Evolutionary conservation across 371 early-diverging fungal species (phyloP), one percentile per base, ranked within the genome.

Genomic region (Mucor saturninus): DNA sequence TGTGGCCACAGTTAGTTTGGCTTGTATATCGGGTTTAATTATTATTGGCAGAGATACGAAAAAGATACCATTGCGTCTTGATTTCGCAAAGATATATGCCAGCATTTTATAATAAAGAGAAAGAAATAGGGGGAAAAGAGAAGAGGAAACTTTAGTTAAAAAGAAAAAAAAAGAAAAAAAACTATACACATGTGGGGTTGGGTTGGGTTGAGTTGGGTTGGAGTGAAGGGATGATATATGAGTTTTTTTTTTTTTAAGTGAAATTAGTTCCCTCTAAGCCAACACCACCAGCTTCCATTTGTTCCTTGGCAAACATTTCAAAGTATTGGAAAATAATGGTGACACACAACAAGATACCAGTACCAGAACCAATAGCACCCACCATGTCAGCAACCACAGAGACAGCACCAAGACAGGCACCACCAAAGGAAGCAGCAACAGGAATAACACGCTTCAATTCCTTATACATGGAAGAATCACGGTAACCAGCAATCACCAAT

Each of bases 291-390:
- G 80, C 78, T 69, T 94, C 95, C 63, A 87, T 81, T 73, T 93
- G 94, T 73, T 97, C 98, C 86, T 95, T 96, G 74, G 94, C 94
- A 83, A 98, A 98, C 85, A 96, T 94, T 82, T 98, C 97, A 87
- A 97, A 97, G 88, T 96, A 98, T 83, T 99, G 99, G 89, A 98
- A 99, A 76, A 99, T 98, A 68, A 99, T 99, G 48, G 99, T 99
- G 45, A 99, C 99, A 62, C 99, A 98, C 61, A 99, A 77, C 73
- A 99, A 84, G 67, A 99, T 99, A 88, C 99, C 99, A 30, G 99
- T 99, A 37, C 99, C 99, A 48, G 97, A 97, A 40, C 99, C 99
- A 83, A 99, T 91, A 37, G 93, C 93, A 50, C 97, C 98, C 13
- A 84, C 64, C 74, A 99, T 85, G 84, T 99, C 99, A 56, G 99